Evolutionary conservation across 306 rosid genomes (phyloP), one percentile per base, ranked within the genome.

Genomic region (Cicer yamashitae): DNA sequence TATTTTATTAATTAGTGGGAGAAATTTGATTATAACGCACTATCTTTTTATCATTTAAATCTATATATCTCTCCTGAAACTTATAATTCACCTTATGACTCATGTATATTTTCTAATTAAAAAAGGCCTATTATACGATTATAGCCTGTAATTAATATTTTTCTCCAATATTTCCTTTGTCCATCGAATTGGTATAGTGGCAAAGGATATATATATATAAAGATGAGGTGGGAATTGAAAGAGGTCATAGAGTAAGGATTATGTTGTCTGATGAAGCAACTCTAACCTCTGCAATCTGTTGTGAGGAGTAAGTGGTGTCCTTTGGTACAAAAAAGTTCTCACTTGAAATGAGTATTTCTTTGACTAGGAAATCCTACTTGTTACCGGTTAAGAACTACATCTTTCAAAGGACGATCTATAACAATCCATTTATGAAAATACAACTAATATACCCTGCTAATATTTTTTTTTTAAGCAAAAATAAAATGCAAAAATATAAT

Each of bases 201-300:
- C 30, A 22, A 22, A 22, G 30, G 1, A 22, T 1, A 22, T 2
- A 22, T 20, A 20, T 20, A 17, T 22, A 22, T 22, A 22, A 70
- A 12, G 8, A 48, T 50, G 30, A 65, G 45, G 18, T 65, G 46
- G 40, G 74, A 72, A 58, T 11, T 56, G 18, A 58, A 74, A 78
- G 80, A 40, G 80, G 8, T 48, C 17, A 48, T 0, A n/a, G 15
- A 13, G 54, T 77, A 84, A 82, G 79, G 38, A 84, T 77, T 78
- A 41, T 86, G 90, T 84, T 80, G 81, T 85, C 38, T 57, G 88
- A 84, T 88, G 82, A 84, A 76, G 76, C 72, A 48, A 75, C 84
- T 82, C 73, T 70, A 85, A 79, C 84, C 81, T 79, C 73, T 25
- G 34, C 4, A 82, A 45, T 85, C 70, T 66, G 81, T 83, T 89